Evolutionary conservation across 768 basidiomycete species (phyloP).

Genomic region (Termitomyces sp.): DNA sequence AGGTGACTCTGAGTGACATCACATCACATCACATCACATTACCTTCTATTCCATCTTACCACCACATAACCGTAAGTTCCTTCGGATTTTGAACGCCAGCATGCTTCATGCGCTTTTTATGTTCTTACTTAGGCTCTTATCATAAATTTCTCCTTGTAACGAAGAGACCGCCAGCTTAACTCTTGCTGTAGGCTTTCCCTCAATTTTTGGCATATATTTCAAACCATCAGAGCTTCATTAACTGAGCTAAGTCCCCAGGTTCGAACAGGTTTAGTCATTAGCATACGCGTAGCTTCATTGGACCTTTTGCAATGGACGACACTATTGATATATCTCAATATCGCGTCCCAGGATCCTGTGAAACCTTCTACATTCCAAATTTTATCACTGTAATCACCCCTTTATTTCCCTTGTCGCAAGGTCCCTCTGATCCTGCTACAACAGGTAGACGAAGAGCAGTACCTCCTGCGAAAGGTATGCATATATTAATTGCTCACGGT

Average conservation of each 20-base stretch:
- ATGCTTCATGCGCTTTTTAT: not conserved
- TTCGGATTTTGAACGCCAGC: not conserved
- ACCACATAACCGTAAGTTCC: not conserved
- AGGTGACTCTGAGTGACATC: not conserved
- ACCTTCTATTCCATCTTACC: not conserved
- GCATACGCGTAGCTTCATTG: not conserved
- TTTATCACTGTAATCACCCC: slow-evolving; percentile 51
- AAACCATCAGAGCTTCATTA: not conserved
- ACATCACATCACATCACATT: not conserved
- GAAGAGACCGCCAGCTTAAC: not conserved
- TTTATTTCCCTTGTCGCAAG: slow-evolving; percentile 7
- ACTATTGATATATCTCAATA: slow-evolving; percentile 21
- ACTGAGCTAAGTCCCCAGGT: too few relatives aligned
- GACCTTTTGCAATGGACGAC: not conserved
- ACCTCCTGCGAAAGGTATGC: slow-evolving; percentile 71
- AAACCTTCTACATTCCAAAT: slow-evolving; percentile 69
- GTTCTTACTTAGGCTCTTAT: not conserved
- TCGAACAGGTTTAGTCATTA: not conserved
- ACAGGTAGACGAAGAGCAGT: slow-evolving; percentile 67
- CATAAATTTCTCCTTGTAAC: not conserved
- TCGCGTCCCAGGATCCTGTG: slow-evolving; percentile 31
- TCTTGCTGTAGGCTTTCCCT: not conserved
- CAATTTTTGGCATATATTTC: too few relatives aligned
- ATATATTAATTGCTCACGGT: not conserved
- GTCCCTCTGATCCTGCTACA: not conserved